Conservation (phyloP, 2,329 filamentous ascomycete species). For the Malbranchea zuffiana region DNA sequence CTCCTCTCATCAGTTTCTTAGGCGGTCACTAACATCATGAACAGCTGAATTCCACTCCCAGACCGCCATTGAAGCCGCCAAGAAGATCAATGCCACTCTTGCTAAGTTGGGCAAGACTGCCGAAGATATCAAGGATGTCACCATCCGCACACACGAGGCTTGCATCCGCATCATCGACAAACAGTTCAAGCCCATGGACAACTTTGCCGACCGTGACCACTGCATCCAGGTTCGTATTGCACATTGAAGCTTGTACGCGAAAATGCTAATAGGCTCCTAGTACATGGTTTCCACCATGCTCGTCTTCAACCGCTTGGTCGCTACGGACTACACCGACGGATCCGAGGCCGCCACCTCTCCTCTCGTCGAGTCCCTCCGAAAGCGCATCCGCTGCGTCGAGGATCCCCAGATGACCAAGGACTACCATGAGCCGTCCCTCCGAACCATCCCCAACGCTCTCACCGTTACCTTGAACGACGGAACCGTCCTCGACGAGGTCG, state of each 20-base stretch:
- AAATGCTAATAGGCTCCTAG: slow-evolving; percentile 27
- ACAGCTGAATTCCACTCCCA: slow-evolving; percentile 94
- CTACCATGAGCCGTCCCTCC: slow-evolving; percentile 87
- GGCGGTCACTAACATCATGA: slow-evolving; percentile 15
- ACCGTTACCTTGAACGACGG: slow-evolving; percentile 93
- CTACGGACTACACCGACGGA: slow-evolving; percentile 86
- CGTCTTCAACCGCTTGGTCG: slow-evolving; percentile 83
- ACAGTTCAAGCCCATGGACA: slow-evolving; percentile 99
- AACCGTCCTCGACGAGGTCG: slow-evolving; percentile 78
- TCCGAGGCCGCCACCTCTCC: slow-evolving; percentile 82
- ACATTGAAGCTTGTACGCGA: slow-evolving; percentile 8
- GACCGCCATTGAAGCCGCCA: slow-evolving; percentile 88
- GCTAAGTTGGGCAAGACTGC: slow-evolving; percentile 78
- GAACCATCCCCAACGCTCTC: slow-evolving; percentile 93
- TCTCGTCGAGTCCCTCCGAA: slow-evolving; percentile 79
- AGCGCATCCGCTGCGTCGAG: slow-evolving; percentile 93
- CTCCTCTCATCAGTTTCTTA: neutral
- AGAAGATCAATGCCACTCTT: slow-evolving; percentile 76
- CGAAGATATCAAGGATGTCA: slow-evolving; percentile 84
- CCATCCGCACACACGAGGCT: slow-evolving; percentile 94
- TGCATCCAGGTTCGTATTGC: slow-evolving; percentile 62
- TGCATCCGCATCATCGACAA: slow-evolving; percentile 99
- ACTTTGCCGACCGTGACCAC: slow-evolving; percentile 98
- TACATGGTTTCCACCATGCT: slow-evolving; percentile 99
- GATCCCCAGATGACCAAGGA: slow-evolving; percentile 88